A percentile compares a stretch with the other conserved stretches of the same genome.
Evolutionary conservation across 2,329 filamentous ascomycete species (phyloP).

Genomic region (Xylaria sp.): DNA sequence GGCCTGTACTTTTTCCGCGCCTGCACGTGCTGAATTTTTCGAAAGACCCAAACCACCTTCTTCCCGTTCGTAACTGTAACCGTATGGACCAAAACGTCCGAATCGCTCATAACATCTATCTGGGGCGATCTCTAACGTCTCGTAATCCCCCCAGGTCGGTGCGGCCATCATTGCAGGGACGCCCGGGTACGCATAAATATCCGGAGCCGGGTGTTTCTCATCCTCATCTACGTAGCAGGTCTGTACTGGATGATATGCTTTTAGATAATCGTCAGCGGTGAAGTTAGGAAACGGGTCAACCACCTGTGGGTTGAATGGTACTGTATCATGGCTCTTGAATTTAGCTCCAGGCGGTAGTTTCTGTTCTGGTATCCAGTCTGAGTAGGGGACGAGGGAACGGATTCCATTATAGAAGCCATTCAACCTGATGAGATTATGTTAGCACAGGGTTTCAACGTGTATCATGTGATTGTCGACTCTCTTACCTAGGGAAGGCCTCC

Average conservation of each 20-base stretch:
- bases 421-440: slow-evolving; percentile 35
- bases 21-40: slow-evolving; percentile 69
- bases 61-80: slow-evolving; percentile 71
- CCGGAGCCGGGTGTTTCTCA: slow-evolving; percentile 51
- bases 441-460: neutral
- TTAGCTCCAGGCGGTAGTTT: slow-evolving; percentile 37
- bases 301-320: slow-evolving; percentile 45
- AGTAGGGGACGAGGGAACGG: slow-evolving; percentile 45
- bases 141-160: slow-evolving; percentile 72
- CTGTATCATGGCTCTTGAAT: slow-evolving; percentile 40
- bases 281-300: slow-evolving; percentile 48
- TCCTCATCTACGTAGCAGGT: slow-evolving; percentile 63
- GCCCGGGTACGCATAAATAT: slow-evolving; percentile 65
- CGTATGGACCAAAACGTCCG: slow-evolving; percentile 75
- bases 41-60: slow-evolving; percentile 71
- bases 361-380: slow-evolving; percentile 48
- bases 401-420: slow-evolving; percentile 47
- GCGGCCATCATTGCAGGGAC: slow-evolving; percentile 73
- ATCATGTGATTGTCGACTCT: neutral
- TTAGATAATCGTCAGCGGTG: slow-evolving; percentile 44
- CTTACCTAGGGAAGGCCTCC: slow-evolving; percentile 45
- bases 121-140: slow-evolving; percentile 67
- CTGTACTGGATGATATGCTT: slow-evolving; percentile 46
- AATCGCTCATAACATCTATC: slow-evolving; percentile 79
- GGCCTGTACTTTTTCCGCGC: slow-evolving; percentile 62